phyloP scores from a whole-genome alignment of 805 yeast species.

The Barnettozyma californica region DNA sequence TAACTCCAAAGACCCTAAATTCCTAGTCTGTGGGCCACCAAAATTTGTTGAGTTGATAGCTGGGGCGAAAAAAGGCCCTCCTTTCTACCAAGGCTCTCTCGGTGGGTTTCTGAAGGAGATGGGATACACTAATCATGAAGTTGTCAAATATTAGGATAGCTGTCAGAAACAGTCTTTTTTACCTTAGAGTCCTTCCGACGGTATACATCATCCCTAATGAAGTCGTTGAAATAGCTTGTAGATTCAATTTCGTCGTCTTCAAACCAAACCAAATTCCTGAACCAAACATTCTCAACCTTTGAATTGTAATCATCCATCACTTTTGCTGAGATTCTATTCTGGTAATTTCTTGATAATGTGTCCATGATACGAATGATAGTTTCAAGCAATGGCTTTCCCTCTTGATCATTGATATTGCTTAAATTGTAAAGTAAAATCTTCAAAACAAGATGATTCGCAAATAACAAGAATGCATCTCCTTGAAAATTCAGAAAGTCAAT shows the following conservation, averaged over 20 bases:
- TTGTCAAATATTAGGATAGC: neutral
- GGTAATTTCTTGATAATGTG: neutral
- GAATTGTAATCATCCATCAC: neutral
- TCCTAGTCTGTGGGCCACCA: conserved; percentile 1
- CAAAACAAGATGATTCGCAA: neutral
- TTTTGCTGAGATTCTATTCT: neutral
- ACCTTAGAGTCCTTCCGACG: neutral
- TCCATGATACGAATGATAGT: neutral
- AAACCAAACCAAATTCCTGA: neutral
- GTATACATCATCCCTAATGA: neutral
- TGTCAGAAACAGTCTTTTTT: neutral
- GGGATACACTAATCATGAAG: neutral
- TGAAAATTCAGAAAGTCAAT: neutral
- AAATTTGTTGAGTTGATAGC: neutral
- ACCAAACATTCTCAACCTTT: neutral
- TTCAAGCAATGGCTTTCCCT: neutral
- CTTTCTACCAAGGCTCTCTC: neutral
- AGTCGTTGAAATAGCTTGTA: conserved; percentile 1
- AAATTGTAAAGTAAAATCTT: neutral
- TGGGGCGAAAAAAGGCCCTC: neutral
- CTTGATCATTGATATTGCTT: neutral
- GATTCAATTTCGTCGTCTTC: neutral
- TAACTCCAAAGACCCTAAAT: neutral
- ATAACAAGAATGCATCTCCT: neutral
- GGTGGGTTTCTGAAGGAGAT: neutral